A percentile compares a stretch with the other conserved stretches of the same genome.
Conservation (phyloP, 768 basidiomycete genomes). For the Amanita brunnescens region DNA sequence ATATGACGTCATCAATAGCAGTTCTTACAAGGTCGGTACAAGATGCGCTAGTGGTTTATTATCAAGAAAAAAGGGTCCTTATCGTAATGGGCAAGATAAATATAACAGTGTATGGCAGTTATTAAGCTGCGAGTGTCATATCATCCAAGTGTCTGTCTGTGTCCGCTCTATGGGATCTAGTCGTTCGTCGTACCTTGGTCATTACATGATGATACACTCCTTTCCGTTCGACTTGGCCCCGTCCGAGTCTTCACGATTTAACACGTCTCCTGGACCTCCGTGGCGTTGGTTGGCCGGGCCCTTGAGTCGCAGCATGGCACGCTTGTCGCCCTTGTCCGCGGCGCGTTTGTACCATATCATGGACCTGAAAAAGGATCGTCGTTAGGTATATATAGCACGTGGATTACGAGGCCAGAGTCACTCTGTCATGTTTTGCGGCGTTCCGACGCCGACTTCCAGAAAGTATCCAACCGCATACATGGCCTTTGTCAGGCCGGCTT, state of each 20-base stretch:
- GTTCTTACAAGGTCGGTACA: no score
- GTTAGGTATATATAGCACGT: slow-evolving; percentile 6
- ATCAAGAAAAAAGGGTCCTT: no score
- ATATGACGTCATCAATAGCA: no score
- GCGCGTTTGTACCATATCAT: slow-evolving; percentile 81
- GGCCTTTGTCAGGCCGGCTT: slow-evolving; percentile 85
- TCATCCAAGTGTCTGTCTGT: not conserved
- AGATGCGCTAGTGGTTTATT: no score
- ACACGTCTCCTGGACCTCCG: slow-evolving; percentile 52
- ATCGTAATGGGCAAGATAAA: not conserved
- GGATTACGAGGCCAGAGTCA: slow-evolving; percentile 29
- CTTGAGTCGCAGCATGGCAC: slow-evolving; percentile 78
- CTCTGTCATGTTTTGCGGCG: slow-evolving; percentile 55
- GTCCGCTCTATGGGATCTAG: not conserved
- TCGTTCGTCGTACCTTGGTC: not conserved
- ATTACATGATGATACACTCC: slow-evolving; percentile 86
- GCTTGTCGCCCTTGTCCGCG: slow-evolving; percentile 88
- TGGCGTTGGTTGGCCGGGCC: slow-evolving; percentile 48
- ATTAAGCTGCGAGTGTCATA: not conserved
- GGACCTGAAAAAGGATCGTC: slow-evolving; percentile 37
- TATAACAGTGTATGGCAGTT: not conserved
- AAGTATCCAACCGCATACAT: slow-evolving; percentile 99
- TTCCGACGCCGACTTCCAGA: slow-evolving; percentile 89
- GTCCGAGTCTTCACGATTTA: slow-evolving; percentile 46
- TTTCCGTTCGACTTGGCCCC: slow-evolving; percentile 41